phyloP scores from a whole-genome alignment of 768 basidiomycete genomes.

The Piloderma croceum region DNA sequence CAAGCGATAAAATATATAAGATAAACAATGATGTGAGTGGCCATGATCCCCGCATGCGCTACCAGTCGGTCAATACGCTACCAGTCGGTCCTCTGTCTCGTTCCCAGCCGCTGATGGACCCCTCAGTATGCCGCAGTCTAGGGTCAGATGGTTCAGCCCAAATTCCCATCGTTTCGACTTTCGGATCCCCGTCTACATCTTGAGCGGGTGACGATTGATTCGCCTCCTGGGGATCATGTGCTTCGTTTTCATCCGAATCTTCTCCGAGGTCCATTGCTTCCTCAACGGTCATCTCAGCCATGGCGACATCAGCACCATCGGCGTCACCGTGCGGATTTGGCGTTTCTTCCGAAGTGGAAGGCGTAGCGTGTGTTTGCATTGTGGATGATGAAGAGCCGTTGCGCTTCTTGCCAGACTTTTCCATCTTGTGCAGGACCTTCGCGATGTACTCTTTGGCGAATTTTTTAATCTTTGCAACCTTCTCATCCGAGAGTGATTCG shows the following conservation, averaged over 20 bases:
- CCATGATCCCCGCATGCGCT: too few species aligned
- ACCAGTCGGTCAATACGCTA: too few species aligned
- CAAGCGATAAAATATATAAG: too few species aligned
- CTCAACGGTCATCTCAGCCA: slow-evolving; percentile 35
- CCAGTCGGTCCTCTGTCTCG: too few species aligned
- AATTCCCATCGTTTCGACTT: too few species aligned
- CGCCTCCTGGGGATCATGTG: too few species aligned
- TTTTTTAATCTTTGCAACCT: slow-evolving; percentile 82
- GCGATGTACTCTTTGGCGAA: slow-evolving; percentile 88
- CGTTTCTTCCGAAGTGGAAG: slow-evolving; percentile 37
- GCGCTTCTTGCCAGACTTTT: slow-evolving; percentile 38
- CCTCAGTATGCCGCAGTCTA: too few species aligned
- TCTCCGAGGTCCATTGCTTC: slow-evolving; percentile 41
- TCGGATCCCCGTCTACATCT: too few species aligned
- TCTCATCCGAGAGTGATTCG: slow-evolving; percentile 80
- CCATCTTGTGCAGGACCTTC: slow-evolving; percentile 68
- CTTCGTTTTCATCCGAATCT: slow-evolving; percentile 30
- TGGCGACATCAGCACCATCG: slow-evolving; percentile 30
- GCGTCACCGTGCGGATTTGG: slow-evolving; percentile 30
- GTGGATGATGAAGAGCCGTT: slow-evolving; percentile 14
- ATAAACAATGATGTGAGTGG: too few species aligned
- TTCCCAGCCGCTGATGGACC: too few species aligned
- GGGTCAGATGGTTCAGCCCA: too few species aligned
- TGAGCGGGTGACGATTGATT: too few species aligned
- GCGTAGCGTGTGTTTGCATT: slow-evolving; percentile 24